Evolutionary conservation across 768 basidiomycete genomes (phyloP), one percentile per base, ranked within the genome.

Genomic region (Hebeloma cylindrosporum): DNA sequence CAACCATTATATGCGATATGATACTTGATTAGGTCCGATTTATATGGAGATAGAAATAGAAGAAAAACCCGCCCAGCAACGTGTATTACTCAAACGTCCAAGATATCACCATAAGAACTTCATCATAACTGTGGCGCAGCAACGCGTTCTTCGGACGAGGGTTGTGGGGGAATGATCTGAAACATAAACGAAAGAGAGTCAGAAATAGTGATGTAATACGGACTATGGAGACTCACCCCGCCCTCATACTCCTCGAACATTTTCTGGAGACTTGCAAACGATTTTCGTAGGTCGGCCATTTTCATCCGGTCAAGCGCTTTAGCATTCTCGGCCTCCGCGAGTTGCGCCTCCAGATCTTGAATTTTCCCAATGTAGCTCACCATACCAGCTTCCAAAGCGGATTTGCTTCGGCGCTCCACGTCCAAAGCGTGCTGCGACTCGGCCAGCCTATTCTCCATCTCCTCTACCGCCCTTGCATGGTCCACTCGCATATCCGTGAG

Each of bases 251-350:
- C 66, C 16, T 55, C 57, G 44, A 74, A 52, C 22, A 58, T 61
- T 17, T 65, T 58, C 53, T 60, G 62, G 37, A 71, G 50, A 25
- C 53, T 51, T 16, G 57, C 56, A 40, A 68, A 68, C 7, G 56
- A 48, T 0, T 55, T 52, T 45, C 65, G 66, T 43, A 75, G 57
- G 13, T 42, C 54, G 23, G 59, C 50, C 18, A 75, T 71, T 4
- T 62, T 69, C 23, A 40, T 48, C 41, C 65, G 68, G 46, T 74
- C 68, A 3, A 55, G 62, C 25, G 54, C 52, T 45, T 70, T 72
- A 14, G 62, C 62, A 2, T 30, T 39, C 48, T 51, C 57, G 27
- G 74, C 37, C 9, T 58, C 64, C 17, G 51, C 45, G 8, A 67
- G 54, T 39, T 69, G 65, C 32, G 64, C 60, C 45, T 71, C 70